phyloP scores from a whole-genome alignment of 2,329 filamentous ascomycete genomes.

The Aspergillus brunneoviolaceus region DNA sequence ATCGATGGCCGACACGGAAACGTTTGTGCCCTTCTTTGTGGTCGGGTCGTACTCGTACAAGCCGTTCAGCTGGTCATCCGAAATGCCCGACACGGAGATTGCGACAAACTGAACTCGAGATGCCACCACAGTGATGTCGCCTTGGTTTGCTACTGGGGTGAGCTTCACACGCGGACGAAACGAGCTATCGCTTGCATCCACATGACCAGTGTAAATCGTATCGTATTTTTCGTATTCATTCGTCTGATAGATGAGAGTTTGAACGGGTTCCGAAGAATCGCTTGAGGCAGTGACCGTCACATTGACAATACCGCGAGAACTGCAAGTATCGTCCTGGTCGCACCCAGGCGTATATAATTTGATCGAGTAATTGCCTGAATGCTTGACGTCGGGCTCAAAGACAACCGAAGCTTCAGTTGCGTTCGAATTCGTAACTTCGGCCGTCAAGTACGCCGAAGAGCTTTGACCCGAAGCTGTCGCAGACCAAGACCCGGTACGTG shows the following conservation, averaged over 20 bases:
- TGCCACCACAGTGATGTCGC: conserved; percentile 77
- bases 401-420: conserved; percentile 66
- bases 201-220: conserved; percentile 78
- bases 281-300: conserved; percentile 70
- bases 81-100: conserved; percentile 60
- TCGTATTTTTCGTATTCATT: conserved; percentile 98
- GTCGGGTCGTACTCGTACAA: conserved; percentile 84
- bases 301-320: conserved; percentile 74
- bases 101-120: conserved; percentile 76
- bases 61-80: conserved; percentile 77
- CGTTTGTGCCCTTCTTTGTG: conserved; percentile 56
- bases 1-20: conserved; percentile 73
- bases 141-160: conserved; percentile 61
- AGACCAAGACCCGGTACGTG: conserved; percentile 71
- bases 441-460: conserved; percentile 73
- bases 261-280: conserved; percentile 49
- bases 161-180: conserved; percentile 83
- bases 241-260: conserved; percentile 74
- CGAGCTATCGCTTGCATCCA: conserved; percentile 69
- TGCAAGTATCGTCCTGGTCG: conserved; percentile 73
- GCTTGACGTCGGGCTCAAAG: conserved; percentile 71
- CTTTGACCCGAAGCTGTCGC: conserved; percentile 67
- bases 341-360: conserved; percentile 93
- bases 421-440: conserved; percentile 59
- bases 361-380: conserved; percentile 89